A percentile compares a stretch with the other conserved stretches of the same genome.
Evolutionary conservation across 805 yeast species (phyloP).

Genomic region (Lachancea sp.): DNA sequence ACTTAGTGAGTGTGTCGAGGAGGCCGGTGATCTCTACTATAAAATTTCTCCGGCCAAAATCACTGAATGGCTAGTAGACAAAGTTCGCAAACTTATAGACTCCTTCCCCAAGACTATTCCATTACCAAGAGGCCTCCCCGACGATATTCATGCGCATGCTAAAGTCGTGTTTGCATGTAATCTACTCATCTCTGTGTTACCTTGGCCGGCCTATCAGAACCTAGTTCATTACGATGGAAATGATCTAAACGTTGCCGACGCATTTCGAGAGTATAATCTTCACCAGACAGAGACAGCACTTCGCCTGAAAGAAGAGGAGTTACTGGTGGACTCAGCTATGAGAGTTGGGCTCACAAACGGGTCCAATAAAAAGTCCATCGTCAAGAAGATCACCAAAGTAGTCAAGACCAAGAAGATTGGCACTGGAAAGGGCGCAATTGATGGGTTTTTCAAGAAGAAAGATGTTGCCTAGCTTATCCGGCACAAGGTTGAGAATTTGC

Average conservation of each 20-base stretch:
- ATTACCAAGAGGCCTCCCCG: slow-evolving; percentile 27
- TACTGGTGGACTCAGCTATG: slow-evolving; percentile 30
- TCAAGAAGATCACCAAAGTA: slow-evolving; percentile 21
- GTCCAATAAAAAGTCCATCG: slow-evolving; percentile 19
- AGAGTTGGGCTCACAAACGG: slow-evolving; percentile 23
- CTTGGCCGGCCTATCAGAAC: slow-evolving; percentile 36
- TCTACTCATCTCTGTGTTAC: slow-evolving; percentile 43
- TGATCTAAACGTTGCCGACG: slow-evolving; percentile 25
- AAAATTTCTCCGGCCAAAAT: slow-evolving; percentile 40
- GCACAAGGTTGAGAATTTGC: no score
- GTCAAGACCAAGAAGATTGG: slow-evolving; percentile 35
- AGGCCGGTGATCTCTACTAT: slow-evolving; percentile 41
- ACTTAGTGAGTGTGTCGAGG: slow-evolving; percentile 39
- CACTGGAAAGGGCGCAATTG: slow-evolving; percentile 61
- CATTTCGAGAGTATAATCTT: slow-evolving; percentile 29
- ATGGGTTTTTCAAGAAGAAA: slow-evolving; percentile 51
- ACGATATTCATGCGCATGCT: slow-evolving; percentile 33
- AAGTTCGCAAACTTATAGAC: slow-evolving; percentile 32
- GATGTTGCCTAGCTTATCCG: no score
- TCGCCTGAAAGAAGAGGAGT: slow-evolving; percentile 23
- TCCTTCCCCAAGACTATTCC: slow-evolving; percentile 37
- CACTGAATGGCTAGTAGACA: slow-evolving; percentile 34
- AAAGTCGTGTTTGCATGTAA: slow-evolving; percentile 34
- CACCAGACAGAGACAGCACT: slow-evolving; percentile 20
- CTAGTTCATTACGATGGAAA: slow-evolving; percentile 12